These are phyloP conservation scores for Cryphonectria nitschkei DNA, from an alignment of 2,329 filamentous ascomycete species.

Conservation along the genomic window DNA sequence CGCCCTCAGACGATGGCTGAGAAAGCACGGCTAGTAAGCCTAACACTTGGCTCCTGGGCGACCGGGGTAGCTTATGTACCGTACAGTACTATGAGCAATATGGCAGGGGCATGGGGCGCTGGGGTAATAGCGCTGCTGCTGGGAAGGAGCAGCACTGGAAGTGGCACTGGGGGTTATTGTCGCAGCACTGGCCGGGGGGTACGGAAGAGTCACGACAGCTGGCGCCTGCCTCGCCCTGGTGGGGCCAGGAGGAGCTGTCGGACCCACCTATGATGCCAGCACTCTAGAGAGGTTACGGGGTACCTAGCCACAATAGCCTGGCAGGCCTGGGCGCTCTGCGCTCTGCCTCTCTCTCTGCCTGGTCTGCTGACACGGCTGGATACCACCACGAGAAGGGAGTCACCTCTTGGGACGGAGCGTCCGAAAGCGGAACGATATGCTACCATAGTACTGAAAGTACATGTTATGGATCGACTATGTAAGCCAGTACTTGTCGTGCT, in stretches of 20 bases:
- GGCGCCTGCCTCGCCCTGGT: conserved; percentile 16
- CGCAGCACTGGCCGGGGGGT: not conserved
- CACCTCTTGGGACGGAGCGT: not conserved
- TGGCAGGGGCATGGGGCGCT: too few relatives aligned
- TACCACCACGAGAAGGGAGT: not conserved
- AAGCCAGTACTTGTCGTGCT: not conserved
- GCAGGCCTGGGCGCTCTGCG: not conserved
- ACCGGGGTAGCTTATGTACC: not conserved
- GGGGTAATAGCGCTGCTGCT: too few relatives aligned
- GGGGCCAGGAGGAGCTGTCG: conserved; percentile 10
- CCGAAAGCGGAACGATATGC: conserved; percentile 4
- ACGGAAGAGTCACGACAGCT: conserved; percentile 7
- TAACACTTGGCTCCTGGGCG: not conserved
- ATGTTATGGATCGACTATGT: not conserved
- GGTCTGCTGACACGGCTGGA: not conserved
- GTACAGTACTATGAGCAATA: not conserved
- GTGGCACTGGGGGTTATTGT: not conserved
- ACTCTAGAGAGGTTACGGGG: conserved; percentile 1
- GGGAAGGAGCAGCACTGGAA: not conserved
- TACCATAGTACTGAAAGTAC: not conserved
- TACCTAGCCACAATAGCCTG: not conserved
- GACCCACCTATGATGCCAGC: conserved; percentile 16
- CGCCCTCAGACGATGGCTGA: not conserved
- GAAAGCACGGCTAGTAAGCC: not conserved
- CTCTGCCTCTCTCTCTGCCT: not conserved